Base-by-base conservation (phyloP, 2,329 filamentous ascomycete species). In the Cryoendolithus antarcticus region DNA sequence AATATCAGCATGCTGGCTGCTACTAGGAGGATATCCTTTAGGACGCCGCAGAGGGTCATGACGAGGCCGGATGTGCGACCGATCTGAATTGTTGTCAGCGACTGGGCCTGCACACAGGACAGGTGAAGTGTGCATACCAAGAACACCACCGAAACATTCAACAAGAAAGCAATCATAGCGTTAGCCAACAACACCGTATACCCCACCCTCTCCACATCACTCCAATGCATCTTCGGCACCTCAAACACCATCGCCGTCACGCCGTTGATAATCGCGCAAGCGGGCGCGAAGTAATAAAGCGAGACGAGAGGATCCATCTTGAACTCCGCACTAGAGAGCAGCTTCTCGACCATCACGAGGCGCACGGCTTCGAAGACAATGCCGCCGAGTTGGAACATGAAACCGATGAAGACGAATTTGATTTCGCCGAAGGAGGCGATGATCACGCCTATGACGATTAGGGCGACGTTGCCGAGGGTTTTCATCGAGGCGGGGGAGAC, bases 371-470 rank as follows among this genome's bases (percentile, higher is more conserved):
- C 85, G 56, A 89, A 91, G 54, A 81, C 60, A 55, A 91, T 80
- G 55, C 84, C 84, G 41, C 71, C 77, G 44, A 82, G 69, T 66
- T 91, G 85, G 71, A 77, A 86, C 47, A 86, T 60, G 64, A 91
- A 82, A 47, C 84, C 84, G 48, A 75, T 71, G 63, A 82, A 69
- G 54, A 85, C 82, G 59, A 98, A 98, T 60, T 88, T 80, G 63
- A 98, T 93, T 69, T 98, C 91, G 55, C 91, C 91, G 47, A 93
- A 75, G 1, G 89, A 94, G 36, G 91, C 91, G 57, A 98, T 86
- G 49, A 95, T 70, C 52, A 96, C 88, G 71, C 91, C 91, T 38
- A 96, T 63, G 38, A 96, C 91, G 54, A 98, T 98, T 59, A 89
- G 74, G 32, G 84, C 91, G 46, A 98, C 88, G 59, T 98, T 98